phyloP scores from a whole-genome alignment of 176 grass and related monocot genomes.

The Secale cereale region DNA sequence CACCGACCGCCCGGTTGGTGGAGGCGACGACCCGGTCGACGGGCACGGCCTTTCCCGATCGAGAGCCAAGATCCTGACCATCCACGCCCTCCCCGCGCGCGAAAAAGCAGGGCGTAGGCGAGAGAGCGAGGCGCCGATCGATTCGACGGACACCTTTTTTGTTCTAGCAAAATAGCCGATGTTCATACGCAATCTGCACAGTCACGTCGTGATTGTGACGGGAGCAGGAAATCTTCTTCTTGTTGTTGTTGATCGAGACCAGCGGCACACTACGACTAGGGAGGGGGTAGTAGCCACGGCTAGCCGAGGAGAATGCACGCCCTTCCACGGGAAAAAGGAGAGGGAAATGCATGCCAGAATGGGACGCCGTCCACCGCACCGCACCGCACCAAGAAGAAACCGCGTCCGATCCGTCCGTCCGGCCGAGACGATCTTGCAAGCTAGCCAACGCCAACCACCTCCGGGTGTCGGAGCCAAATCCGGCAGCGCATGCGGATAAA shows the following conservation, averaged over 20 bases:
- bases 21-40: constrained; percentile 13
- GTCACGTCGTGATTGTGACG: not conserved
- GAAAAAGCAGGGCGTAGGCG: not conserved
- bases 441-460: not conserved
- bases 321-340: too few relatives aligned
- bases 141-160: too few relatives aligned
- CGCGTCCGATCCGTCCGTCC: not conserved
- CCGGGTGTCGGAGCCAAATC: not conserved
- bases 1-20: constrained; percentile 26
- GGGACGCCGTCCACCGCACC: not conserved
- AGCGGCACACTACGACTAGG: not conserved
- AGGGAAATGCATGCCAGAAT: not conserved
- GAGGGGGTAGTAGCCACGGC: too few relatives aligned
- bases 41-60: not conserved
- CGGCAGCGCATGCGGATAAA: constrained; percentile 15
- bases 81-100: not conserved
- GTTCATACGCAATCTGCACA: not conserved
- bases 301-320: too few relatives aligned
- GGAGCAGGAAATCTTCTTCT: not conserved
- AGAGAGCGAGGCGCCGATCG: too few relatives aligned
- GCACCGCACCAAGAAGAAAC: constrained; percentile 13
- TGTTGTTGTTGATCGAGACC: not conserved
- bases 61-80: not conserved
- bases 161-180: not conserved
- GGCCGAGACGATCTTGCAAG: not conserved